Evolutionary conservation across 2,329 filamentous ascomycete species (phyloP).

Genomic region (Paracoccidioides brasiliensis): DNA sequence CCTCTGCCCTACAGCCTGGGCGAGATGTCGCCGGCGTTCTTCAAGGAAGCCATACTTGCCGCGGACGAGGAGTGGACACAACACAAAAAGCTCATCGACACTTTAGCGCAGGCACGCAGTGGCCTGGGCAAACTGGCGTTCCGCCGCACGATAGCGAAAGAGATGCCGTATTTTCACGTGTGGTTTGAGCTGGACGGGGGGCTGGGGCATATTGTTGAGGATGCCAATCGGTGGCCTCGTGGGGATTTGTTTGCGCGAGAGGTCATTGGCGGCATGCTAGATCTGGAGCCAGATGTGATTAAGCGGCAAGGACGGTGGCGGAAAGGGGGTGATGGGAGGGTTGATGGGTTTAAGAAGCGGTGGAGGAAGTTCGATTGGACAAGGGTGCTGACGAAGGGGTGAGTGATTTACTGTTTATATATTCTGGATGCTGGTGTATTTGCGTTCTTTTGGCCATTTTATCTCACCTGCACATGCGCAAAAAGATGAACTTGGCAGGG

Average conservation of each 20-base stretch:
- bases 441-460: not conserved
- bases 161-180: conserved; percentile 97
- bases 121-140: conserved; percentile 73
- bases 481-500: not conserved
- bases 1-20: conserved; percentile 86
- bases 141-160: conserved; percentile 68
- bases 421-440: not conserved
- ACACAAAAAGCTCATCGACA: conserved; percentile 90
- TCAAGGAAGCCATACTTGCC: conserved; percentile 81
- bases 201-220: conserved; percentile 83
- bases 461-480: not conserved
- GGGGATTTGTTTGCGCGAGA: conserved; percentile 90
- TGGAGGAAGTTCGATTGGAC: conserved; percentile 96
- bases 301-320: conserved; percentile 85
- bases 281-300: conserved; percentile 65
- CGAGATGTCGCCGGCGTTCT: conserved; percentile 84
- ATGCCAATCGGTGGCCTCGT: conserved; percentile 69
- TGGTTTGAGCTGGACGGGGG: conserved; percentile 93
- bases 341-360: conserved; percentile 65
- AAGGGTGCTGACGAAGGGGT: conserved; percentile 43
- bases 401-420: not conserved
- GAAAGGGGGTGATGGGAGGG: conserved; percentile 49
- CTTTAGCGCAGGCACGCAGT: conserved; percentile 42
- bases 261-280: conserved; percentile 83
- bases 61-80: conserved; percentile 91